Conservation (phyloP, 1,284 basidiomycete genomes). For the Ustilago crameri region DNA sequence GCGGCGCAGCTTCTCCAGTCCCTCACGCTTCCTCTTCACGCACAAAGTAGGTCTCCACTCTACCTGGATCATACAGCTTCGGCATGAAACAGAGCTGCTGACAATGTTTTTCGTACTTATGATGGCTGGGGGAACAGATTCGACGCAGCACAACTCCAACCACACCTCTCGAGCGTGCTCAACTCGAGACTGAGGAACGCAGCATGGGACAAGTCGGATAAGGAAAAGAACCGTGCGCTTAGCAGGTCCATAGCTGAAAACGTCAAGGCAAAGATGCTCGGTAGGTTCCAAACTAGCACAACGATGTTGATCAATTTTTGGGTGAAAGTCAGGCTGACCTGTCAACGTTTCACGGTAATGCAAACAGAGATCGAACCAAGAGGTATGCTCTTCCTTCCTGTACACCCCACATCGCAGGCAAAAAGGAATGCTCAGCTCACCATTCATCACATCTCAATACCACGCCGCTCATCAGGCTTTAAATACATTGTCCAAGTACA, state of each 20-base stretch:
- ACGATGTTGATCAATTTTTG: background rate
- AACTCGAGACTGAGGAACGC: constrained; percentile 19
- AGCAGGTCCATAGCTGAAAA: constrained; percentile 45
- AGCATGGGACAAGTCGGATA: constrained; percentile 49
- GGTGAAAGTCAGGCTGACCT: background rate
- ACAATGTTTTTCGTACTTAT: no score
- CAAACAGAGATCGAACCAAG: constrained; percentile 46
- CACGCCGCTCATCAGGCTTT: constrained; percentile 32
- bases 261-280: constrained; percentile 53
- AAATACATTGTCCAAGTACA: constrained; percentile 59
- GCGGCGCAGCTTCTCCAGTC: constrained; percentile 20
- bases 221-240: constrained; percentile 40
- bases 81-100: background rate
- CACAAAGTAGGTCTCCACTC: constrained; percentile 15
- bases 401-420: background rate
- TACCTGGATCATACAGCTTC: background rate
- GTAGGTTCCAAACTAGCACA: constrained; percentile 10
- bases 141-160: constrained; percentile 33
- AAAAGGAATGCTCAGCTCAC: background rate
- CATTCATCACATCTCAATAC: background rate
- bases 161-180: constrained; percentile 28
- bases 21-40: constrained; percentile 15
- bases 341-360: background rate
- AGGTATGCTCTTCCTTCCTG: constrained; percentile 16
- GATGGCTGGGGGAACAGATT: constrained; percentile 45